Conservation (phyloP, 2,329 filamentous ascomycete genomes). For the Aspergillus floridensis region DNA sequence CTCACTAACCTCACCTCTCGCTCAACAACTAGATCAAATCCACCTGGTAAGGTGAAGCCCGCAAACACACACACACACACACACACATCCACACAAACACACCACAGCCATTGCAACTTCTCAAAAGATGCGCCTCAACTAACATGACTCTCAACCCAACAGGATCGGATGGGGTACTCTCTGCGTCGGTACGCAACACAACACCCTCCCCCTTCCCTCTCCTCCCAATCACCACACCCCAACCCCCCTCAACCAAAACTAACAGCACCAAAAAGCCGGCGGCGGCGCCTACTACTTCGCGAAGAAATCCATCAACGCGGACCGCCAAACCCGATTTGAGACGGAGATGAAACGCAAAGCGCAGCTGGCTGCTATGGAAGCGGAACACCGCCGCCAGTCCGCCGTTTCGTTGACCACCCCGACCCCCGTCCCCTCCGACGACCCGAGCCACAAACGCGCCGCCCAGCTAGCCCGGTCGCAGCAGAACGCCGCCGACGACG, state of each 20-base stretch:
- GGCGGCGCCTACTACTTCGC: conserved; percentile 94
- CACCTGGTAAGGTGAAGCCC: conserved; percentile 50
- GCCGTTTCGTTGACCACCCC: conserved; percentile 10
- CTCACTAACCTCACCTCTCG: conserved; percentile 12
- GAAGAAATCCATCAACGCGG: conserved; percentile 89
- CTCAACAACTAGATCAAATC: conserved; percentile 51
- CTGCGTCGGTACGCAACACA: conserved; percentile 65
- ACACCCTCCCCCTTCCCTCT: too few relatives aligned
- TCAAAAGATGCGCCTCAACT: background rate
- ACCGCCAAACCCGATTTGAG: conserved; percentile 70
- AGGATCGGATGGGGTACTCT: conserved; percentile 92
- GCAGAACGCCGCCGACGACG: conserved; percentile 42
- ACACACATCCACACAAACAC: conserved; percentile 7
- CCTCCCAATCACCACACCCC: too few relatives aligned
- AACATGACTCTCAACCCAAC: conserved; percentile 6
- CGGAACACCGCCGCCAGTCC: conserved; percentile 34
- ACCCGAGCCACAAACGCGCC: conserved; percentile 37
- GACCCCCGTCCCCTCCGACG: conserved; percentile 22
- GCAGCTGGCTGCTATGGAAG: conserved; percentile 36
- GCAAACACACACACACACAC: background rate
- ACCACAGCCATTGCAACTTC: background rate
- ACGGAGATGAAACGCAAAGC: conserved; percentile 63
- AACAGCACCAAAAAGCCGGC: conserved; percentile 62
- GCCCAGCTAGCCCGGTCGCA: conserved; percentile 31
- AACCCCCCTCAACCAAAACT: background rate